Conservation (phyloP, 306 rosid genomes). For the Mimosa pudica region DNA sequence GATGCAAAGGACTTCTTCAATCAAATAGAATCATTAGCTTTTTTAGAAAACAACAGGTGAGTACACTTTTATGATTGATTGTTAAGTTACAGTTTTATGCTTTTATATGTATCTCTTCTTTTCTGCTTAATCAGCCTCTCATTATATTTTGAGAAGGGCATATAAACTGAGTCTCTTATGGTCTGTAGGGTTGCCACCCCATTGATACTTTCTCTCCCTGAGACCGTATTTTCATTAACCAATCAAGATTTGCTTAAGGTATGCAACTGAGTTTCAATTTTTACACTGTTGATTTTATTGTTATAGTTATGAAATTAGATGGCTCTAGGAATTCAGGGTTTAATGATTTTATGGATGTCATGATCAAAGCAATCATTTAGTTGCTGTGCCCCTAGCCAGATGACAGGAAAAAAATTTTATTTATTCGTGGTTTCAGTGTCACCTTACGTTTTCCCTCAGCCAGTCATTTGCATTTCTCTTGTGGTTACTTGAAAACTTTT, state of each 20-base stretch:
- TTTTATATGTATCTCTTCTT: slow-evolving; percentile 21
- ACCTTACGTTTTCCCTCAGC: not conserved
- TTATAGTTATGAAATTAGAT: not conserved
- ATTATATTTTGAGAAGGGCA: slow-evolving; percentile 8
- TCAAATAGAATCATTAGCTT: slow-evolving; percentile 85
- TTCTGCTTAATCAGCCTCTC: slow-evolving; percentile 10
- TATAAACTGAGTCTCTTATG: slow-evolving; percentile 32
- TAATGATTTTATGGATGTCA: slow-evolving; percentile 17
- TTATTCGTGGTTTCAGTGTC: not conserved
- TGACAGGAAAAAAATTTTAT: not conserved
- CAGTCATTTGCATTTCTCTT: slow-evolving; percentile 28
- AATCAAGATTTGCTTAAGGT: slow-evolving; percentile 83
- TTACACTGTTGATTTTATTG: slow-evolving; percentile 13
- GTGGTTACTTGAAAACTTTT: slow-evolving; percentile 17
- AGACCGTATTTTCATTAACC: slow-evolving; percentile 81
- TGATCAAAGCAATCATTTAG: not conserved
- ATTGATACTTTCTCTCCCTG: slow-evolving; percentile 80
- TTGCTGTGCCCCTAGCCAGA: not conserved
- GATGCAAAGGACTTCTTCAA: slow-evolving; percentile 83
- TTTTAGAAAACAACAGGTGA: slow-evolving; percentile 80
- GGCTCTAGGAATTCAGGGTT: slow-evolving; percentile 14
- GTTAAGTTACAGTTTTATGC: slow-evolving; percentile 18
- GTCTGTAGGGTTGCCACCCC: slow-evolving; percentile 77
- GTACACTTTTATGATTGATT: slow-evolving; percentile 33
- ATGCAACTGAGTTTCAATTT: slow-evolving; percentile 29